Evolutionary conservation across 805 yeast genomes (phyloP).

Genomic region (Nakazawaea sp.): DNA sequence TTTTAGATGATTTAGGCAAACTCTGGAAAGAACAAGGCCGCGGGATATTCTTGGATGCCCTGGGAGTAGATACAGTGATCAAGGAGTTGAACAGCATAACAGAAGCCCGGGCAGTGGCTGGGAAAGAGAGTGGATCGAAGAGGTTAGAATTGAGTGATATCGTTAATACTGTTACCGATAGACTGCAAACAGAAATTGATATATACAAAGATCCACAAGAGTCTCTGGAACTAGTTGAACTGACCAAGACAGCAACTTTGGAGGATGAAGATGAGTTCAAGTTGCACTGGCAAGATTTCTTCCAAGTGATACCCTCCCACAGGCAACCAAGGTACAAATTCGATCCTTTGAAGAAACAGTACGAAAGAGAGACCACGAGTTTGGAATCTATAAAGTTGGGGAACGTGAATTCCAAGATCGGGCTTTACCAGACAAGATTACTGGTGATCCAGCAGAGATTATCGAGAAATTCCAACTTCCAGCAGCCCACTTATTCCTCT

Average conservation of each 20-base stretch:
- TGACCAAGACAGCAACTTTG: background rate
- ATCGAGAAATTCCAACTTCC: conserved; percentile 70
- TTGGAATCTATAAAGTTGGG: conserved; percentile 15
- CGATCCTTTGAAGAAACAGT: conserved; percentile 56
- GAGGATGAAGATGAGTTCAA: conserved; percentile 4
- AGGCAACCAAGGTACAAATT: conserved; percentile 61
- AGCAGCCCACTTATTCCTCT: conserved; percentile 37
- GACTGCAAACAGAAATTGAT: conserved; percentile 2
- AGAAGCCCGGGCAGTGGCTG: background rate
- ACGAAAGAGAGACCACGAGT: conserved; percentile 17
- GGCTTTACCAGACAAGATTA: conserved; percentile 48
- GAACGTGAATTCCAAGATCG: conserved; percentile 24
- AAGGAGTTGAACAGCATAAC: conserved; percentile 34
- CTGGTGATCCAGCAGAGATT: conserved; percentile 63
- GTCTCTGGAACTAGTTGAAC: background rate
- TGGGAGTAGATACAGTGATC: conserved; percentile 56
- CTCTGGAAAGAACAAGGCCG: conserved; percentile 87
- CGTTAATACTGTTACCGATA: conserved; percentile 8
- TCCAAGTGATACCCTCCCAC: conserved; percentile 55
- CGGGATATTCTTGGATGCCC: conserved; percentile 80
- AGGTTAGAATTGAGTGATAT: conserved; percentile 10
- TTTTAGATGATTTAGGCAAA: conserved; percentile 72
- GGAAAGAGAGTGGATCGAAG: background rate
- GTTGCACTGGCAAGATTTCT: conserved; percentile 68
- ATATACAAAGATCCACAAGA: conserved; percentile 8